A percentile compares a stretch with the other conserved stretches of the same genome.
phyloP scores from a whole-genome alignment of 257 asterid species.

The Jasminum sambac region DNA sequence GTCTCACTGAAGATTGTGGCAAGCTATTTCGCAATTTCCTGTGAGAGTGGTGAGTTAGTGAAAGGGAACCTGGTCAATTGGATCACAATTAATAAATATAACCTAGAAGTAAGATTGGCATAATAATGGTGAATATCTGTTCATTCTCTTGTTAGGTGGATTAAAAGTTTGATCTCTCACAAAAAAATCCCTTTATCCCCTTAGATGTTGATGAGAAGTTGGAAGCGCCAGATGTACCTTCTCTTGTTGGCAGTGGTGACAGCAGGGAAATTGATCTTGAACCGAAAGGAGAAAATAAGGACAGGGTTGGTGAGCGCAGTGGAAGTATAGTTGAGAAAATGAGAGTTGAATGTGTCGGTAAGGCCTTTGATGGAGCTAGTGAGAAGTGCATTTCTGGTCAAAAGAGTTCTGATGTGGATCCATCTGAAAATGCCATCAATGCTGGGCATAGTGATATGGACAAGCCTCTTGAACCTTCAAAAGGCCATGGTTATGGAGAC shows the following conservation, averaged over 20 bases:
- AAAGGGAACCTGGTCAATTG: neutral
- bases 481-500: conserved; percentile 21
- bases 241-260: conserved; percentile 30
- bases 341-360: conserved; percentile 11
- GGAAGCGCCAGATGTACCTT: conserved; percentile 27
- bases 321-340: conserved; percentile 20
- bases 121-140: conserved; percentile 1
- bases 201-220: conserved; percentile 45
- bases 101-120: neutral
- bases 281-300: conserved; percentile 20
- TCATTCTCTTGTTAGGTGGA: conserved; percentile 6
- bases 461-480: conserved; percentile 21
- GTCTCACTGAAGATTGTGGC: neutral
- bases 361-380: conserved; percentile 7
- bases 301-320: conserved; percentile 24
- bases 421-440: conserved; percentile 14
- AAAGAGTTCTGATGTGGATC: conserved; percentile 19
- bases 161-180: conserved; percentile 4
- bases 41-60: neutral
- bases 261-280: conserved; percentile 25
- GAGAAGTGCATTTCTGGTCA: conserved; percentile 17
- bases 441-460: conserved; percentile 21
- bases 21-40: neutral
- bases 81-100: conserved; percentile 13
- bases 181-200: conserved; percentile 1